These are phyloP conservation scores for Tetrahymena borealis DNA, from an alignment of 73 alveolate species.

Conservation along the genomic window DNA sequence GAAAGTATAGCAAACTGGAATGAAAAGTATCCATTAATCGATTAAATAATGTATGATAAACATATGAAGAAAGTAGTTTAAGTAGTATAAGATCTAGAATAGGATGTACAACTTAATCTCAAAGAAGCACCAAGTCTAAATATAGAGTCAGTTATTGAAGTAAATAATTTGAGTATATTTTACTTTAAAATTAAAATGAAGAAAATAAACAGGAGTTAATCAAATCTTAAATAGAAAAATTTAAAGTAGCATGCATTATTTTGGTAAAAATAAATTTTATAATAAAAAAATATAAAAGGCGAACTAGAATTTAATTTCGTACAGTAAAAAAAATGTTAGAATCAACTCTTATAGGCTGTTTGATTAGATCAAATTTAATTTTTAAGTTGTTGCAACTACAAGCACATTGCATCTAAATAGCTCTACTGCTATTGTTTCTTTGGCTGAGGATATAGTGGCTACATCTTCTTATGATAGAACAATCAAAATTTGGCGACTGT, in stretches of 20 bases:
- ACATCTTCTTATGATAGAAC: conserved; percentile 34
- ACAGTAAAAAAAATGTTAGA: background rate
- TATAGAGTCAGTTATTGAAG: background rate
- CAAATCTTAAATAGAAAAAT: no score
- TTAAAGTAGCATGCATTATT: no score
- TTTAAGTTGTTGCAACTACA: conserved; percentile 4
- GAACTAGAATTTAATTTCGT: conserved; percentile 7
- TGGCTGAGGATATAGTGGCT: conserved; percentile 20
- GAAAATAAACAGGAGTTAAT: no score
- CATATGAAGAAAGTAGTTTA: background rate
- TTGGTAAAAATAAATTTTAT: no score
- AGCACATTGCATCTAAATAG: conserved; percentile 17
- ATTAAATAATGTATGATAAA: background rate
- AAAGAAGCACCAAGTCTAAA: background rate
- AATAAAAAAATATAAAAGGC: no score
- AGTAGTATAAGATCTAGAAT: background rate
- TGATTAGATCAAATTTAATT: conserved; percentile 18
- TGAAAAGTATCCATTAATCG: background rate
- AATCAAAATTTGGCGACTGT: conserved; percentile 7
- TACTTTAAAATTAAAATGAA: no score
- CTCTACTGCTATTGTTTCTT: conserved; percentile 24
- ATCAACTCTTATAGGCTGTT: conserved; percentile 7
- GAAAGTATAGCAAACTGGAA: conserved; percentile 1
- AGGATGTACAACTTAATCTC: background rate
- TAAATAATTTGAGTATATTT: background rate